Evolutionary conservation across 2,329 filamentous ascomycete species (phyloP).

Genomic region (Cladophialophora carrionii): DNA sequence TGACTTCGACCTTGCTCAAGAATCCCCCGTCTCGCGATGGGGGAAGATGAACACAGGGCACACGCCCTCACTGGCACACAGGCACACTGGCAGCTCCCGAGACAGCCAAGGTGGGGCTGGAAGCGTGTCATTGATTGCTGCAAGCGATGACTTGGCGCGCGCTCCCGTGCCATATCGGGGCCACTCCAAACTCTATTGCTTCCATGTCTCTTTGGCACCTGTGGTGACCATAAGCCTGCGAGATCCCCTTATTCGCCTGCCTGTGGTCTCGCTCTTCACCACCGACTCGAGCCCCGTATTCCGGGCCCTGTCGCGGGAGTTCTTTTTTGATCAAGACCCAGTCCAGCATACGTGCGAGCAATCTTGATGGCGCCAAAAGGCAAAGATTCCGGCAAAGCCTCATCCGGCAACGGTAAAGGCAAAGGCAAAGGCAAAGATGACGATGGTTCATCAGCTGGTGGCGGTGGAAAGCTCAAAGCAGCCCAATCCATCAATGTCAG

Average conservation of each 20-base stretch:
- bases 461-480: slow-evolving; percentile 53
- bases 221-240: not conserved
- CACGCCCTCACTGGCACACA: not conserved
- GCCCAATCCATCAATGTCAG: slow-evolving; percentile 67
- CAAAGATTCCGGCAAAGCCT: slow-evolving; percentile 41
- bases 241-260: not conserved
- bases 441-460: slow-evolving; percentile 41
- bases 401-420: slow-evolving; percentile 35
- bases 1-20: slow-evolving; percentile 19
- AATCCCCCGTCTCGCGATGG: slow-evolving; percentile 7
- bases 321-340: not conserved
- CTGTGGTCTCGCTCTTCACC: not conserved
- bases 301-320: not conserved
- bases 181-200: slow-evolving; percentile 1
- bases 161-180: slow-evolving; percentile 11
- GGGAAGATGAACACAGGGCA: slow-evolving; percentile 8
- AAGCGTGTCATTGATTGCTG: not conserved
- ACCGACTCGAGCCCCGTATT: not conserved
- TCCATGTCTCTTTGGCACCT: not conserved
- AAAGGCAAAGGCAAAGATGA: slow-evolving; percentile 49
- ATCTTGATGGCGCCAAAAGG: slow-evolving; percentile 49
- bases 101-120: not conserved
- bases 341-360: not conserved
- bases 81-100: slow-evolving; percentile 1
- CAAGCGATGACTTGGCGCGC: slow-evolving; percentile 6